These are phyloP conservation scores for Lineolata rhizophorae DNA, from an alignment of 495 filamentous ascomycete genomes.

Conservation along the genomic window DNA sequence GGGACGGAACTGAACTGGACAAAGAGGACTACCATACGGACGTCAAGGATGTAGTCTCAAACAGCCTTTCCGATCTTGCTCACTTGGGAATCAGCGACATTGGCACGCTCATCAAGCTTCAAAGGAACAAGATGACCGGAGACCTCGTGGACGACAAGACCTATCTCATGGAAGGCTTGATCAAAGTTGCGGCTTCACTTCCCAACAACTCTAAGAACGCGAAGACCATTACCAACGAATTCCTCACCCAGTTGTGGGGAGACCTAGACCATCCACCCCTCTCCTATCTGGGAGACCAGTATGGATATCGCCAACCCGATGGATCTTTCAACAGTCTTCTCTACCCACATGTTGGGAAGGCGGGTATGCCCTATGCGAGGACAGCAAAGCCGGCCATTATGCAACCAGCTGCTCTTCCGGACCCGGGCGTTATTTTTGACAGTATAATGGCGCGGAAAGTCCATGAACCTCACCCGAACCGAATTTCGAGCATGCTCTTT, in stretches of 20 bases:
- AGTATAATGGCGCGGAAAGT: conserved; percentile 40
- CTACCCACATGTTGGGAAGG: conserved; percentile 42
- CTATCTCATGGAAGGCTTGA: conserved; percentile 33
- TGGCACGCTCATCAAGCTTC: conserved; percentile 24
- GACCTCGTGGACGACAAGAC: conserved; percentile 20
- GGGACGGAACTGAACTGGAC: conserved; percentile 17
- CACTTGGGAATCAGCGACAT: conserved; percentile 22
- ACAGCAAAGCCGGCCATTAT: conserved; percentile 42
- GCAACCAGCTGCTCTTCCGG: conserved; percentile 43
- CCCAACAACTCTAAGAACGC: conserved; percentile 31
- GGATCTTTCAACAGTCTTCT: conserved; percentile 45
- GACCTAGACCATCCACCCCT: conserved; percentile 47
- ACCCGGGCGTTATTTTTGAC: conserved; percentile 62
- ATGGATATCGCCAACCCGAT: conserved; percentile 43
- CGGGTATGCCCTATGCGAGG: conserved; percentile 46
- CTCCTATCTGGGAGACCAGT: conserved; percentile 31
- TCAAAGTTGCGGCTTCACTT: conserved; percentile 26
- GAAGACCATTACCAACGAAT: conserved; percentile 30
- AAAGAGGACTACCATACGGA: conserved; percentile 11
- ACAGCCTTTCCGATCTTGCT: conserved; percentile 13
- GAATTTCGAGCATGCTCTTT: conserved; percentile 73
- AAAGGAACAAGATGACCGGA: conserved; percentile 10
- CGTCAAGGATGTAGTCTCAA: conserved; percentile 6
- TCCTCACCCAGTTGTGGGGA: conserved; percentile 43
- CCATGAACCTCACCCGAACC: conserved; percentile 47